Base-by-base conservation (phyloP, 2,329 filamentous ascomycete genomes). In the Curvularia verruculosa region DNA sequence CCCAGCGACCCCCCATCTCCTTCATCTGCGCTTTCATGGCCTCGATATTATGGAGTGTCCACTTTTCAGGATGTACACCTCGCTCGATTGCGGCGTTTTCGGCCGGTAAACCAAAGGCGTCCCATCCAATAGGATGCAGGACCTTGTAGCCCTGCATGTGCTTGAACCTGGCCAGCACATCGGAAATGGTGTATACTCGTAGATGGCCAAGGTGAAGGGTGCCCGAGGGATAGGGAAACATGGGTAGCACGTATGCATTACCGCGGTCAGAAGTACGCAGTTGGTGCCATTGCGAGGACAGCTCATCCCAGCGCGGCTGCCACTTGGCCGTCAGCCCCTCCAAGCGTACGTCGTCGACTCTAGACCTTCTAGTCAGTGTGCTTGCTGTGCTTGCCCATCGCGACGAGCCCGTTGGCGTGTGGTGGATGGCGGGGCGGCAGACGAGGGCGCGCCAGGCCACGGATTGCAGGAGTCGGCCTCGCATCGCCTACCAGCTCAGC, bases 181-280 rank as follows among this genome's bases (percentile, higher is more conserved):
- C 92, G 59, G 92, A 91, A 63, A 96, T 95, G 36, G 92, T 91
- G 79, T 96, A 96, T 48, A 96, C 91, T 45, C 92, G 87, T 37
- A 96, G 80, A 75, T 96, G 92, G 13, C 92, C 92, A 59, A 96
- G 86, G 74, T 96, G 92, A 26, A 96, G 83, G 28, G 87, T 88
- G 28, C 92, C 92, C 0, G 92, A 96, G 1, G 92, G 92, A 74
- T 96, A 96, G 0, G 92, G 92, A 72, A 96, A 96, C 92, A 96
- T 96, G 63, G 92, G 89, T 52, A 96, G 81, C 60, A 96, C 86
- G 74, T 94, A 96, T 26, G 78, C 79, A 58, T 80, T 82, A 73
- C 63, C 76, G 75, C 59, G 37, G 19, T 63, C 57, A 21, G 49
- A 50, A 8, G 59, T 52, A 19, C 52, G 60, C 23, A 62, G 44